Conservation (phyloP, 768 basidiomycete genomes). For the Piloderma croceum region DNA sequence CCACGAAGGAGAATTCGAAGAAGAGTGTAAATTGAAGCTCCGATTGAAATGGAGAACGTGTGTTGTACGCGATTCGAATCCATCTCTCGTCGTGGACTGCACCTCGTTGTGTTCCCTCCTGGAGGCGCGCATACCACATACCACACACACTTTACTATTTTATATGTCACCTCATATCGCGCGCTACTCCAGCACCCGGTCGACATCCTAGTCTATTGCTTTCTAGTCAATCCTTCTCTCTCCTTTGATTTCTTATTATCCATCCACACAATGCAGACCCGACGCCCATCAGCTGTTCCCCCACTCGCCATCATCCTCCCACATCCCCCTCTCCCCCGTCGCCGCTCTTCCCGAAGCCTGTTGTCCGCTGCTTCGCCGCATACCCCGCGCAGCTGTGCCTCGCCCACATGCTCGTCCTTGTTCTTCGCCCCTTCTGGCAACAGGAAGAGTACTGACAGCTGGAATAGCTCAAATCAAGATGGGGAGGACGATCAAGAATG, state of each 20-base stretch:
- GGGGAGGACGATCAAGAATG: constrained; percentile 57
- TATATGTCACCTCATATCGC: not conserved
- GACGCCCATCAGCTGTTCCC: constrained; percentile 45
- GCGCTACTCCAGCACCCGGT: too few relatives aligned
- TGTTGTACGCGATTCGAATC: too few relatives aligned
- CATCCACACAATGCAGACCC: constrained; percentile 39
- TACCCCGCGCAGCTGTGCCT: constrained; percentile 55
- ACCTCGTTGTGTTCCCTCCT: too few relatives aligned
- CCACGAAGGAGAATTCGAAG: too few relatives aligned
- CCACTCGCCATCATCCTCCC: constrained; percentile 59
- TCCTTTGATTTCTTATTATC: not conserved
- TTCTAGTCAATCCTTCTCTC: not conserved
- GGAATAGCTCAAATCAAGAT: constrained; percentile 74
- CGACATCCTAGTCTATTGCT: not conserved
- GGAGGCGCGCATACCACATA: too few relatives aligned
- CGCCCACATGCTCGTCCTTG: constrained; percentile 48
- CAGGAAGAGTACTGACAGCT: constrained; percentile 75
- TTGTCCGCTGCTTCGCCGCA: constrained; percentile 42
- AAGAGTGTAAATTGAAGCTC: too few relatives aligned
- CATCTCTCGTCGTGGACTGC: too few relatives aligned
- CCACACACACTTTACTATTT: not conserved
- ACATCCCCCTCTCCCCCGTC: constrained; percentile 47
- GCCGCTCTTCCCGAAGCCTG: constrained; percentile 47
- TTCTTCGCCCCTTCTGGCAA: constrained; percentile 39
- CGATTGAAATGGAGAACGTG: too few relatives aligned